Conservation (phyloP, 2,329 filamentous ascomycete species). For the Meredithiella fracta region DNA sequence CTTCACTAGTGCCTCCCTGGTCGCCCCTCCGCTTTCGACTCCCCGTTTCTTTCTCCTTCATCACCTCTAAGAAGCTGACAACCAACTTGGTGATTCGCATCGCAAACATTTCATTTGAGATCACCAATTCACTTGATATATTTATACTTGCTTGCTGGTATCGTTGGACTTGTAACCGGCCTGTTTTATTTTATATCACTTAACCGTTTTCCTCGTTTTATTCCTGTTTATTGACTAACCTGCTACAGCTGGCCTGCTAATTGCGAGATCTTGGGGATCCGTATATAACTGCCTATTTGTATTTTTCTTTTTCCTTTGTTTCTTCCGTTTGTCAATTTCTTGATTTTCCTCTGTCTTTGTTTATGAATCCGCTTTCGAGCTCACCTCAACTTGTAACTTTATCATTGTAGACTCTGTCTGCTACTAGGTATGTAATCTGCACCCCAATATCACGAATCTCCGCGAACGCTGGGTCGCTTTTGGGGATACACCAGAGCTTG, state of each 20-base stretch:
- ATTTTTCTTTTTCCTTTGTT: conserved; percentile 6
- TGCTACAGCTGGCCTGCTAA: not conserved
- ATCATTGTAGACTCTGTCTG: not conserved
- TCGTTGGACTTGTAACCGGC: not conserved
- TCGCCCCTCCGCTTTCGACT: not conserved
- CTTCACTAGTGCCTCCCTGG: not conserved
- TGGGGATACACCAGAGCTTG: too few relatives aligned
- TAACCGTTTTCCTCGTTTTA: not conserved
- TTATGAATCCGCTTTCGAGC: conserved; percentile 3
- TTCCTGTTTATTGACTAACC: too few relatives aligned
- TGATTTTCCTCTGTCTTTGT: conserved; percentile 1
- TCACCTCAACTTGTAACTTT: not conserved
- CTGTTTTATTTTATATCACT: not conserved
- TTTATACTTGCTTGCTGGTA: not conserved
- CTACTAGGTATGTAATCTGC: not conserved
- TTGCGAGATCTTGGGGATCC: not conserved
- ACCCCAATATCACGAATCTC: not conserved
- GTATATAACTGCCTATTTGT: not conserved
- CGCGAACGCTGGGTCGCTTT: too few relatives aligned
- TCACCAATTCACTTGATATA: not conserved
- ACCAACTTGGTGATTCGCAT: not conserved
- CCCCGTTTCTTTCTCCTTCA: not conserved
- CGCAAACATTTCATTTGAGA: not conserved
- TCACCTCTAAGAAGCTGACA: not conserved
- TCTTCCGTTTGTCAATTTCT: not conserved